phyloP scores from a whole-genome alignment of 2,329 filamentous ascomycete species.

The Trichoderma citrinoviride region DNA sequence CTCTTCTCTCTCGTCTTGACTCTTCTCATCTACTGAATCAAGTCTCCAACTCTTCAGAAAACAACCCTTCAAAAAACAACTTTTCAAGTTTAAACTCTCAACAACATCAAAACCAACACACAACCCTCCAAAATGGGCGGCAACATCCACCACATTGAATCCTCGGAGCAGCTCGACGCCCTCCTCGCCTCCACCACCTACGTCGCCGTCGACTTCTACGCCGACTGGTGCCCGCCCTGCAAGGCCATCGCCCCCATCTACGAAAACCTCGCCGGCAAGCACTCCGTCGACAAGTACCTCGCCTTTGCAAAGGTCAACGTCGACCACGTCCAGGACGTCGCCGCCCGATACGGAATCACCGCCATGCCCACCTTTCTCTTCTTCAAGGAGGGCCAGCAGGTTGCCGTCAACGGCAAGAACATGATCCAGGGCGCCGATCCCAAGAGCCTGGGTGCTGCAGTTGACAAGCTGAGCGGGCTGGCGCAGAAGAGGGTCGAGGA shows the following conservation, averaged over 20 bases:
- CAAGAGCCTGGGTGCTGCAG: constrained; percentile 33
- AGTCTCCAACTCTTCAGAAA: neutral
- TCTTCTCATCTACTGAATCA: neutral
- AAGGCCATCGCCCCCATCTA: constrained; percentile 48
- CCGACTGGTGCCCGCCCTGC: constrained; percentile 52
- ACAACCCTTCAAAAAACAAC: too few species aligned
- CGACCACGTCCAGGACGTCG: constrained; percentile 73
- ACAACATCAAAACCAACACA: neutral
- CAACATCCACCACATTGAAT: constrained; percentile 33
- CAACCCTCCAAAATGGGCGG: constrained; percentile 8
- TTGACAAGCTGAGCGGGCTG: constrained; percentile 39
- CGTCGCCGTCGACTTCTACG: constrained; percentile 50
- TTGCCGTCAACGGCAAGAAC: constrained; percentile 34
- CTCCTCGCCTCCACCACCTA: constrained; percentile 41
- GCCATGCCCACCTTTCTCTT: constrained; percentile 93
- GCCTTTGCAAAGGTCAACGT: constrained; percentile 91
- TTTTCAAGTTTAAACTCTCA: too few species aligned
- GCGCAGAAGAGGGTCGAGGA: constrained; percentile 34
- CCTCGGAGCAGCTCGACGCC: constrained; percentile 35
- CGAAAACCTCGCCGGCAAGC: constrained; percentile 31
- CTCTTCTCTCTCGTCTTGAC: neutral
- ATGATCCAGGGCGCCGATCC: constrained; percentile 38
- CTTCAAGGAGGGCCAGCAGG: constrained; percentile 68
- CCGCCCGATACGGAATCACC: constrained; percentile 72
- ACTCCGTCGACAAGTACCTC: constrained; percentile 47